Conservation (phyloP, 2,329 filamentous ascomycete genomes). For the Aspergillus terreus region DNA sequence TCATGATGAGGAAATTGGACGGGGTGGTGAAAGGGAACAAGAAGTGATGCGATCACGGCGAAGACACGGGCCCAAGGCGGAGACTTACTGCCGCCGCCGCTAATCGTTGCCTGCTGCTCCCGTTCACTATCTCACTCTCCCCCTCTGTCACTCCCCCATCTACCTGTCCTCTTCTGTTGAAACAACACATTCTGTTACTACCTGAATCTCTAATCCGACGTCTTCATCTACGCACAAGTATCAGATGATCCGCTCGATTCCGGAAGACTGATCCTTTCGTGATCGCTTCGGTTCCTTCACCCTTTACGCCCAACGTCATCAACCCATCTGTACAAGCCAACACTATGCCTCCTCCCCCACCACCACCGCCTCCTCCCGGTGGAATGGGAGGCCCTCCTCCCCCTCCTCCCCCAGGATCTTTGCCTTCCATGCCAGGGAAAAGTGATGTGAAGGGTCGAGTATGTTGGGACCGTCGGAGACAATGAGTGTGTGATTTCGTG, state of each 20-base stretch:
- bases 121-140: not conserved
- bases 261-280: conserved; percentile 11
- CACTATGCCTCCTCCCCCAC: conserved; percentile 51
- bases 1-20: conserved; percentile 26
- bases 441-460: conserved; percentile 59
- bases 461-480: conserved; percentile 32
- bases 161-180: conserved; percentile 14
- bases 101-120: conserved; percentile 2
- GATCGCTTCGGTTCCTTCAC: conserved; percentile 4
- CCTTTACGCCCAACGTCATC: conserved; percentile 4
- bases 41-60: conserved; percentile 1
- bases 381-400: conserved; percentile 60
- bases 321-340: conserved; percentile 5
- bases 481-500: not conserved
- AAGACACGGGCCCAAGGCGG: conserved; percentile 23
- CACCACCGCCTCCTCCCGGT: conserved; percentile 64
- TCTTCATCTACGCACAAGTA: conserved; percentile 2
- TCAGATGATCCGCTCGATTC: conserved; percentile 11
- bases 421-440: conserved; percentile 58
- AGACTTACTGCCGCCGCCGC: conserved; percentile 22
- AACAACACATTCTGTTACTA: not conserved
- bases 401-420: conserved; percentile 50
- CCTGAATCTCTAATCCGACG: conserved; percentile 7
- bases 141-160: conserved; percentile 1
- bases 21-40: not conserved